A percentile compares a stretch with the other conserved stretches of the same genome.
Evolutionary conservation across 2,329 filamentous ascomycete genomes (phyloP).

Genomic region (Pseudogymnoascus sp.): DNA sequence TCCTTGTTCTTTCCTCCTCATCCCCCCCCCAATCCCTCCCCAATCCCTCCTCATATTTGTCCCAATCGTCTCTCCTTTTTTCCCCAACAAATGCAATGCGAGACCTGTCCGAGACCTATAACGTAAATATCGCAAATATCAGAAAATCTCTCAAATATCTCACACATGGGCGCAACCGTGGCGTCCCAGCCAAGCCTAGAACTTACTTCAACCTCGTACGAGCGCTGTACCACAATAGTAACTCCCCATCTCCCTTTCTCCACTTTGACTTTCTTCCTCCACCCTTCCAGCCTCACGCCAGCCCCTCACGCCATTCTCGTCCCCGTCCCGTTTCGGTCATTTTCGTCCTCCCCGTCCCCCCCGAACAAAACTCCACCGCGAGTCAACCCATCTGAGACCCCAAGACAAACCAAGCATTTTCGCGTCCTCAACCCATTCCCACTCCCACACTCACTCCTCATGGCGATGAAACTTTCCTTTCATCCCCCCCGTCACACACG

Average conservation of each 20-base stretch:
- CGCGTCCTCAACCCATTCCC: neutral
- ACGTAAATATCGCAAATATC: neutral
- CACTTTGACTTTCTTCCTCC: neutral
- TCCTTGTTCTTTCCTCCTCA: neutral
- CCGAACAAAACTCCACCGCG: neutral
- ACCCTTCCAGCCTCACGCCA: neutral
- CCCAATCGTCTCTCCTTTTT: neutral
- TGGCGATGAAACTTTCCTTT: neutral
- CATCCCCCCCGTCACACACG: neutral
- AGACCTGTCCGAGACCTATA: neutral
- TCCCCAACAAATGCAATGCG: neutral
- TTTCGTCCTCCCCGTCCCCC: neutral
- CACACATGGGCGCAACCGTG: neutral
- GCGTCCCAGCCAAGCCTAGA: neutral
- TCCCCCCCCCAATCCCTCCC: neutral
- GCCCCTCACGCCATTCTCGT: neutral
- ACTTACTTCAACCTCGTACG: neutral
- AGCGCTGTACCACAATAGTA: neutral
- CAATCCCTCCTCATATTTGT: neutral
- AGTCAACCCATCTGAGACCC: neutral
- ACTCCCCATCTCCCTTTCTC: neutral
- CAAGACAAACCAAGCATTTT: conserved; percentile 3
- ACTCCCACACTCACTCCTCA: neutral
- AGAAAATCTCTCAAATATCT: neutral
- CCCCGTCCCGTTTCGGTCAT: neutral